Conservation (phyloP, 73 alveolate genomes). For the Breviolum minutum region DNA sequence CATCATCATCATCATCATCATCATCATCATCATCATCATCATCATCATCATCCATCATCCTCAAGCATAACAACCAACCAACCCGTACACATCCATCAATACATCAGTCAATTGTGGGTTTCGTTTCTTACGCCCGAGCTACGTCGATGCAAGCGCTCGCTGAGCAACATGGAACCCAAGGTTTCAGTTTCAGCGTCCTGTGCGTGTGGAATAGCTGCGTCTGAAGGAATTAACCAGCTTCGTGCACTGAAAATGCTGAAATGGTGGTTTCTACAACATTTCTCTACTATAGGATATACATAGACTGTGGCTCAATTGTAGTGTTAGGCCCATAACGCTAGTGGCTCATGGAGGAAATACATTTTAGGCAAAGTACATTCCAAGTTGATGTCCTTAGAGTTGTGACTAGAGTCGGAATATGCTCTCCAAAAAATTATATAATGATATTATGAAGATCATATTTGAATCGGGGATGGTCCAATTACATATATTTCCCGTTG, state of each 20-base stretch:
- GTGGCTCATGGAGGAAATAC: too few species aligned
- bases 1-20: background rate
- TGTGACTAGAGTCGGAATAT: too few species aligned
- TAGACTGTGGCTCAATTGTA: too few species aligned
- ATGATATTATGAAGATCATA: too few species aligned
- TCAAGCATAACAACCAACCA: background rate
- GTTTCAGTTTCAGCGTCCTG: conserved; percentile 61
- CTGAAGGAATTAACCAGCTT: background rate
- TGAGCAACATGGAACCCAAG: conserved; percentile 69
- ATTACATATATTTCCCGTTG: too few species aligned
- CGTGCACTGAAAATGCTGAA: background rate
- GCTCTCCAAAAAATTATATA: too few species aligned
- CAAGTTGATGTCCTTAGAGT: too few species aligned
- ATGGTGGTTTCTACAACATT: background rate
- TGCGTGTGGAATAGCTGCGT: background rate
- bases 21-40: background rate
- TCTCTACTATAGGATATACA: too few species aligned
- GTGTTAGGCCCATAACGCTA: too few species aligned
- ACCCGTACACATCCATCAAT: background rate
- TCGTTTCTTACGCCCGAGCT: background rate
- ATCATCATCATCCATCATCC: background rate
- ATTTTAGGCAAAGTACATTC: too few species aligned
- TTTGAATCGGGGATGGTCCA: too few species aligned
- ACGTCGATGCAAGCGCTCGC: conserved; percentile 80
- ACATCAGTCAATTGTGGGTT: background rate